These are phyloP conservation scores for Chytriomyces sp. DNA, from an alignment of 192 early-diverging fungal genomes.

Conservation along the genomic window DNA sequence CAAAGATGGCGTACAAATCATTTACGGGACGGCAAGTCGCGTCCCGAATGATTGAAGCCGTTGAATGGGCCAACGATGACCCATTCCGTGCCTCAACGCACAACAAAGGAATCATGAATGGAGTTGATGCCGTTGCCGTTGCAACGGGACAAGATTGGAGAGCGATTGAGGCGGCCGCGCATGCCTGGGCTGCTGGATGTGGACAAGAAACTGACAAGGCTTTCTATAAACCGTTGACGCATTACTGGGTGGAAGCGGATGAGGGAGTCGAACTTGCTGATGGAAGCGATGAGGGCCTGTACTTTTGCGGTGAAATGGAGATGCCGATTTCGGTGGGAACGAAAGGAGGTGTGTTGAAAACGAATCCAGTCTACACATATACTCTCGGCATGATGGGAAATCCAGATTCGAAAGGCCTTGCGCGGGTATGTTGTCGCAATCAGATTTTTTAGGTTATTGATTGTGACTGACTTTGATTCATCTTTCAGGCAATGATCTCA, in stretches of 20 bases:
- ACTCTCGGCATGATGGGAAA: conserved; percentile 68
- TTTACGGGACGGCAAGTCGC: conserved; percentile 66
- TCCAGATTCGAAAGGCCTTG: conserved; percentile 67
- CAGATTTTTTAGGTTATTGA: not conserved
- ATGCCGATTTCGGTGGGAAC: conserved; percentile 77
- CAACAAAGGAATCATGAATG: conserved; percentile 86
- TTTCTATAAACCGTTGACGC: conserved; percentile 67
- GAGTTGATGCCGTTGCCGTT: conserved; percentile 76
- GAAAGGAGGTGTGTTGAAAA: conserved; percentile 74
- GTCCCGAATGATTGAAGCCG: conserved; percentile 68
- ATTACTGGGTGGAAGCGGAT: conserved; percentile 69
- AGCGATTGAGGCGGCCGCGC: conserved; percentile 73
- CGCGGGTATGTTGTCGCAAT: conserved; percentile 49
- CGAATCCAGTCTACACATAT: conserved; percentile 72
- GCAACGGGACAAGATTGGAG: conserved; percentile 82
- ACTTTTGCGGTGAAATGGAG: conserved; percentile 70
- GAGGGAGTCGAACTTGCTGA: conserved; percentile 36
- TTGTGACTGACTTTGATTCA: not conserved
- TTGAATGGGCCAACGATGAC: conserved; percentile 72
- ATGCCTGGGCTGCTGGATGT: conserved; percentile 66
- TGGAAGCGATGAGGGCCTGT: conserved; percentile 44
- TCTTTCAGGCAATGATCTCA: conserved; percentile 59
- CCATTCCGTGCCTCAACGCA: conserved; percentile 75
- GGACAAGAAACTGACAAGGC: conserved; percentile 1
- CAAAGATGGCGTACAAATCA: conserved; percentile 69